Evolutionary conservation across 192 early-diverging fungal genomes (phyloP), one percentile per base, ranked within the genome.

Genomic region (Geranomyces variabilis): DNA sequence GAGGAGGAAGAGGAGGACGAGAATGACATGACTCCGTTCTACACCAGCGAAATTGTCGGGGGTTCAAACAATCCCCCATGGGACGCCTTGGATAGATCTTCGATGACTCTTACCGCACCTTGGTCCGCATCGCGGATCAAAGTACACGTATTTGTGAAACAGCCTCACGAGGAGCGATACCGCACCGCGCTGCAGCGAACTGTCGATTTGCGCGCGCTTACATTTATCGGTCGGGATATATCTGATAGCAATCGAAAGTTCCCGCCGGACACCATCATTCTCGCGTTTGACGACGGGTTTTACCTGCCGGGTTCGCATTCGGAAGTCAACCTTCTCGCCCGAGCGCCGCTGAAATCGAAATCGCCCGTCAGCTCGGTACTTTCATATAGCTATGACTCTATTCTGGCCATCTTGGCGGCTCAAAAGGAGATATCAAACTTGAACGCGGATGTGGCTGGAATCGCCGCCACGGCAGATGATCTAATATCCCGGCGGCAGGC

Each of bases 31-130:
- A 4, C 31, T 21, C 71, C 48, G 6, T 73, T 73, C n/a, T 73
- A 65, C 43, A 30, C 44, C 3, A 60, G 55, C 29, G 68, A 56
- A 3, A 36, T 73, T 30, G 19, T 71, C 57, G 69, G 66, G 34
- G 51, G 24, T 17, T 75, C 67, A 17, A 15, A 22, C 19, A 75
- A 69, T 53, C 74, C 74, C 17, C 29, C 31, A 0, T 75, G 74
- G 74, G 43, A 63, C 22, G 15, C 60, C 2, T 1, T 63, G 19
- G 70, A 71, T 63, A 12, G 28, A 43, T 21, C 21, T 9, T 66
- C 62, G 9, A 55, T 33, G 8, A 17, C 49, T 22, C 48, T 9
- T 9, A 19, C 17, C 14, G 44, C 53, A 12, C 71, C 46, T 19
- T 74, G 48, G 56, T 31, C 64, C 19, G 56, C 43, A 9, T 45